Evolutionary conservation across 371 early-diverging fungal species (phyloP), one percentile per base, ranked within the genome.

Genomic region (Dichotomocladium elegans): DNA sequence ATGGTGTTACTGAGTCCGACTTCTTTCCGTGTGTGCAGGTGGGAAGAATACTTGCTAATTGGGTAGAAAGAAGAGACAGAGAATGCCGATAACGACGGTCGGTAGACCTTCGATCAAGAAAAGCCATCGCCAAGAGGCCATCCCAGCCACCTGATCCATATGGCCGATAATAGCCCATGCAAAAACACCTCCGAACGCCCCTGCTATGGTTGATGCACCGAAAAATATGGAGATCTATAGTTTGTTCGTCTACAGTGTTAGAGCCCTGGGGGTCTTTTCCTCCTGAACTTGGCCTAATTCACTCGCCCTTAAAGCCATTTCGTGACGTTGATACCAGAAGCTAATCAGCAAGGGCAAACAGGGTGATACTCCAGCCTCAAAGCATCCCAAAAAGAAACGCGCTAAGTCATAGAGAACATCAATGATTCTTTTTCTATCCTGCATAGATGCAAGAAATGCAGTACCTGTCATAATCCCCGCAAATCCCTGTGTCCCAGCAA

Each of bases 41-140:
- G 19, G 4, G 3, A n/a, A 10, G 15, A 31, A 22, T 19, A 22
- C 57, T 48, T 53, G 45, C 53, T 43, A 56, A 21, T 59, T 43
- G n/a, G 59, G 59, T n/a, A 59, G 17, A 17, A 59, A 47, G 9
- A 53, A 10, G 15, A 59, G 29, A 28, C 46, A 34, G 24, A 68
- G 15, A 2, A 73, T 45, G 3, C 75, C 75, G 8, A 74, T 60
- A 3, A 53, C 31, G 12, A 75, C 58, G 0, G 76, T 73, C 2
- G 73, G 76, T 15, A 70, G 28, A 14, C 76, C 76, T 56, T 76
- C 76, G 27, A 76, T 57, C 7, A 76, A 60, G 42, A 76, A 76
- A 10, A 76, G 61, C 58, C 70, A 61, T 12, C 59, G 53, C 59
- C 59, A 59, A n/a, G 59, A 42, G 9, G 53, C 48, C 7, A 59